Base-by-base conservation (phyloP, 1,284 basidiomycete species). In the Meripilus lineatus region DNA sequence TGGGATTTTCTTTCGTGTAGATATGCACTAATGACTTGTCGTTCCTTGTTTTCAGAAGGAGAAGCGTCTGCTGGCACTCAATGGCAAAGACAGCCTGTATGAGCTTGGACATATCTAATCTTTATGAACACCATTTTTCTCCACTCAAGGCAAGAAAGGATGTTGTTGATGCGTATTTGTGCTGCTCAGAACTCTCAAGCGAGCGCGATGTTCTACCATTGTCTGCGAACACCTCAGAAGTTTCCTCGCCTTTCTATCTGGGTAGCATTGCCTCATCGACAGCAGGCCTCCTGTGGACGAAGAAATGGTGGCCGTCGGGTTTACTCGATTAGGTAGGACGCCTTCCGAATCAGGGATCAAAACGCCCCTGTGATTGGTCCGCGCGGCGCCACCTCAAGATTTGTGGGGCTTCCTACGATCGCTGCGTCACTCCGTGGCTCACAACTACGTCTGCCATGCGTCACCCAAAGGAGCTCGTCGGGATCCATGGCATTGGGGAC, bases 1-100 rank as follows among this genome's bases (percentile, higher is more conserved):
- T 28, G 10, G 17, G 7, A 11, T 21, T n/a, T 14, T 14, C 15
- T 26, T 28, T n/a, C 24, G 22, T 22, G 21, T 39, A 24, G 32
- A 4, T 34, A 10, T 23, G n/a, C 3, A 1, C 24, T 15, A 17
- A 26, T 6, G 17, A 14, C 5, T 35, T 42, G 15, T 28, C 15
- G 23, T 41, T 37, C 25, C 13, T 11, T 25, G 22, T 5, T 22
- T 14, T 7, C 40, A 55, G 68, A 66, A 41, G 62, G 58, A 39
- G 62, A 63, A 6, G 44, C 53, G 1, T 52, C 48, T 4, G 59
- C 58, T 22, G 59, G 60, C 1, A 62, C 54, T 34, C 68, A 53
- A 51, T 53, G 59, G 59, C 46, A 61, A 42, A 42, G 59, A 42
- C 47, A 42, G 18, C 40, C 53, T 2, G 51, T 58, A 13, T 58